Evolutionary conservation across 148 eudicot species (phyloP).

Genomic region (Bassia scoparia): DNA sequence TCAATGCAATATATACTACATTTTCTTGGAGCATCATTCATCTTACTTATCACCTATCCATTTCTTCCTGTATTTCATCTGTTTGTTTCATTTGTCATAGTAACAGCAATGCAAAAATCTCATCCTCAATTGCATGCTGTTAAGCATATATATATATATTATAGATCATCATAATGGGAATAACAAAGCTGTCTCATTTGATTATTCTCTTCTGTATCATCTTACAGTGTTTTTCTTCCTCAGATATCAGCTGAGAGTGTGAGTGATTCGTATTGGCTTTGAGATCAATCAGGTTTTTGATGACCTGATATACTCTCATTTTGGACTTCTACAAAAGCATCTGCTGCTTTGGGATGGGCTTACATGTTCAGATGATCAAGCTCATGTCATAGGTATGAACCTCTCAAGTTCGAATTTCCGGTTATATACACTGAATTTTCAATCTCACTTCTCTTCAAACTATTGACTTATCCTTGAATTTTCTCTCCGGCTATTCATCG

Average conservation of each 20-base stretch:
- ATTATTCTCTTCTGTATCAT: slow-evolving; percentile 35
- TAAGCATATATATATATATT: no score
- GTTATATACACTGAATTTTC: slow-evolving; percentile 54
- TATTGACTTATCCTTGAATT: slow-evolving; percentile 65
- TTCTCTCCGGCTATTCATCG: slow-evolving; percentile 63
- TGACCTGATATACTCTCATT: slow-evolving; percentile 42
- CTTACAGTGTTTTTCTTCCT: slow-evolving; percentile 27
- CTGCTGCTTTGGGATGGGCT: slow-evolving; percentile 72
- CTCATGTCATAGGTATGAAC: slow-evolving; percentile 48
- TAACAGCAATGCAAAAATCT: slow-evolving; percentile 14
- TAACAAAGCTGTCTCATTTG: slow-evolving; percentile 27
- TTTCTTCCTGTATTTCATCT: neutral
- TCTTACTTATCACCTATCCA: neutral
- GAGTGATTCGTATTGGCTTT: slow-evolving; percentile 52
- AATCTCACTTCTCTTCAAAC: slow-evolving; percentile 48
- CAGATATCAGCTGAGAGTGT: slow-evolving; percentile 29
- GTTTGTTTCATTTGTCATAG: neutral
- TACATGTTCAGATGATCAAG: slow-evolving; percentile 62
- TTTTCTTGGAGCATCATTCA: slow-evolving; percentile 13
- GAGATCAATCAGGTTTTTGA: slow-evolving; percentile 57
- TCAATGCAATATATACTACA: slow-evolving; percentile 15
- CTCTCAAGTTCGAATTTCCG: slow-evolving; percentile 58
- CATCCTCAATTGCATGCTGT: slow-evolving; percentile 14
- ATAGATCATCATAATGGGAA: slow-evolving; percentile 34
- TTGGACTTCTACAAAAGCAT: slow-evolving; percentile 53